Evolutionary conservation across 148 eudicot species (phyloP).

Genomic region (Camellia granthamiana): DNA sequence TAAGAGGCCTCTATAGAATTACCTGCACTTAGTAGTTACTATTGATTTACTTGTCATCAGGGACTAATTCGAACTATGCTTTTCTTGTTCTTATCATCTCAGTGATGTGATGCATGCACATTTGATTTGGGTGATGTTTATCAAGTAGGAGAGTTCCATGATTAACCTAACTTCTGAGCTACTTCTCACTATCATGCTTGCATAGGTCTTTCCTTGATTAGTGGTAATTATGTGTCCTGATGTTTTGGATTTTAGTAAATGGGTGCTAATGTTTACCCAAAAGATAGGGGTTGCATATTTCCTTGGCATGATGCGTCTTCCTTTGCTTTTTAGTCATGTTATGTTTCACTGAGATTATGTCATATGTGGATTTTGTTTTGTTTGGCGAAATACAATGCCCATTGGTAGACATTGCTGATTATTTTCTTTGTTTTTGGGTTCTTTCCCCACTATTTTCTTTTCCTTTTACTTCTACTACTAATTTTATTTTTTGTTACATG

Average conservation of each 20-base stretch:
- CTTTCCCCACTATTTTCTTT: not conserved
- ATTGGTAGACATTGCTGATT: too few relatives aligned
- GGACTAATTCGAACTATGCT: not conserved
- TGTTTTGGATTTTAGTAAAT: not conserved
- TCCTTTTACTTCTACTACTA: not conserved
- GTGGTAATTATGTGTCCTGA: not conserved
- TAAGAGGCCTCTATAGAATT: too few relatives aligned
- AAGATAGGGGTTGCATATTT: not conserved
- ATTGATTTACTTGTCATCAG: conserved; percentile 7
- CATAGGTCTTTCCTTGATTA: not conserved
- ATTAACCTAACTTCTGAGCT: not conserved
- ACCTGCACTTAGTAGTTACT: not conserved
- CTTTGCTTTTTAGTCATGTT: not conserved
- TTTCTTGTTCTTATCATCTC: not conserved
- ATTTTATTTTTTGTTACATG: not conserved
- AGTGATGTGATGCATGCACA: not conserved
- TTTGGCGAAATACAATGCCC: too few relatives aligned
- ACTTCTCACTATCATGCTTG: not conserved
- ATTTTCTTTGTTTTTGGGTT: not conserved
- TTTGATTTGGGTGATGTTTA: not conserved
- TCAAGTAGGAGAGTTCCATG: not conserved
- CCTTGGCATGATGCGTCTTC: not conserved
- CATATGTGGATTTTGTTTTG: not conserved
- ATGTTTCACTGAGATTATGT: not conserved
- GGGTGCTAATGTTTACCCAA: too few relatives aligned